Evolutionary conservation across 352 stramenopile genomes (phyloP).

Genomic region (Pythium sukuiense): DNA sequence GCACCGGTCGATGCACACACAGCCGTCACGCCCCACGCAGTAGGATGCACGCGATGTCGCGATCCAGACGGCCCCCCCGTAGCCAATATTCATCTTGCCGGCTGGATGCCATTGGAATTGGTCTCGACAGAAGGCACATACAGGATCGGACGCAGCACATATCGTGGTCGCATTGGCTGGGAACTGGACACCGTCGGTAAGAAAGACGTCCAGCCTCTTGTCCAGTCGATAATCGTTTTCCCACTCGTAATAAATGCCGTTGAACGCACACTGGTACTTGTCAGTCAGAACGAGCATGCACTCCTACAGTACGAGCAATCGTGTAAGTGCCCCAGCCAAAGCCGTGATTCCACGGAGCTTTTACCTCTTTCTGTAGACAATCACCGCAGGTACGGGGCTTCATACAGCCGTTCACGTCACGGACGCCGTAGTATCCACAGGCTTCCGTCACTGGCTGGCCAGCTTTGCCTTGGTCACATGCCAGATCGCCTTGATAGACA

Average conservation of each 20-base stretch:
- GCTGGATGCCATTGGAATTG: neutral
- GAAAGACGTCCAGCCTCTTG: neutral
- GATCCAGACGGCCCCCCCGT: neutral
- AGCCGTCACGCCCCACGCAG: neutral
- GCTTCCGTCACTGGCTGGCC: neutral
- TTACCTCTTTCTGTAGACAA: neutral
- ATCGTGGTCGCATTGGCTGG: neutral
- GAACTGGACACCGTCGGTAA: neutral
- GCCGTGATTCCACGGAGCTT: too few relatives aligned
- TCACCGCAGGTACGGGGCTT: neutral
- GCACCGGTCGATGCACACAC: slow-evolving; percentile 1
- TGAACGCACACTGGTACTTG: neutral
- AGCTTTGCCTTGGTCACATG: neutral
- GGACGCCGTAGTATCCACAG: neutral
- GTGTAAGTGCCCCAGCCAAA: neutral
- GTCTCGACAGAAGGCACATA: neutral
- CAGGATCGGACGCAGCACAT: neutral
- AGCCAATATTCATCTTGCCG: neutral
- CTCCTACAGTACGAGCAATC: neutral
- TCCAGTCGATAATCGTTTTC: neutral
- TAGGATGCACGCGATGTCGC: neutral
- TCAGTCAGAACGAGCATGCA: neutral
- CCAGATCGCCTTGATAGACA: neutral
- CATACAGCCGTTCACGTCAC: neutral
- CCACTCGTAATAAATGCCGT: too few relatives aligned